Percentiles rank a stretch among this genome's conserved stretches.
phyloP scores from a whole-genome alignment of 2,329 filamentous ascomycete genomes.

The Lojkania enalia region DNA sequence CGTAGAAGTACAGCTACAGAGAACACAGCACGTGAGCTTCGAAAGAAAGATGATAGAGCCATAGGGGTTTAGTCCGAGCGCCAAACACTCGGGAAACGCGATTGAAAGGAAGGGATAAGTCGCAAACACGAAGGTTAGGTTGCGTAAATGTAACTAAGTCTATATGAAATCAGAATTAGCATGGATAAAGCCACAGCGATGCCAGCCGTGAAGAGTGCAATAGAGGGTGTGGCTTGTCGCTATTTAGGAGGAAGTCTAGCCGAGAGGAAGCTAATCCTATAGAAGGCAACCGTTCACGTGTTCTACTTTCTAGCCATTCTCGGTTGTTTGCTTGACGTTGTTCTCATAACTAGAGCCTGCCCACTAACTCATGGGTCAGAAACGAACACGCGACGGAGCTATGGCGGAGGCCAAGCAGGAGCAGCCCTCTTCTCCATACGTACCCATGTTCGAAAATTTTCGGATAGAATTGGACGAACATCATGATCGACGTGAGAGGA shows the following conservation, averaged over 20 bases:
- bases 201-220: no score
- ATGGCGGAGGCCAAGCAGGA: slow-evolving; percentile 38
- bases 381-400: slow-evolving; percentile 41
- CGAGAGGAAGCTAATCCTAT: no score
- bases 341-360: slow-evolving; percentile 6
- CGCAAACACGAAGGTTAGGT: no score
- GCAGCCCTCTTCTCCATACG: slow-evolving; percentile 48
- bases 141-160: no score
- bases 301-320: slow-evolving; percentile 19
- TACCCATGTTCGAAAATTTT: slow-evolving; percentile 81
- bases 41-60: slow-evolving; percentile 38
- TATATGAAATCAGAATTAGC: no score
- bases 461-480: slow-evolving; percentile 89
- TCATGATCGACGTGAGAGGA: slow-evolving; percentile 85
- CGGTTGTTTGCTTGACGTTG: slow-evolving; percentile 28
- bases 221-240: no score
- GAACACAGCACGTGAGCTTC: slow-evolving; percentile 45
- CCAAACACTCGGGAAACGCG: no score
- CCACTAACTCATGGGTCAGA: slow-evolving; percentile 29
- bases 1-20: slow-evolving; percentile 64
- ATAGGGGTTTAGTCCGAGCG: no score
- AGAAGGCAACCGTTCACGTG: no score
- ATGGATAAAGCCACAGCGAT: no score
- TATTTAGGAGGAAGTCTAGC: no score
- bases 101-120: no score